A percentile compares a stretch with the other conserved stretches of the same genome.
phyloP scores from a whole-genome alignment of 164 flowering plant species.

The Macadamia integrifolia region DNA sequence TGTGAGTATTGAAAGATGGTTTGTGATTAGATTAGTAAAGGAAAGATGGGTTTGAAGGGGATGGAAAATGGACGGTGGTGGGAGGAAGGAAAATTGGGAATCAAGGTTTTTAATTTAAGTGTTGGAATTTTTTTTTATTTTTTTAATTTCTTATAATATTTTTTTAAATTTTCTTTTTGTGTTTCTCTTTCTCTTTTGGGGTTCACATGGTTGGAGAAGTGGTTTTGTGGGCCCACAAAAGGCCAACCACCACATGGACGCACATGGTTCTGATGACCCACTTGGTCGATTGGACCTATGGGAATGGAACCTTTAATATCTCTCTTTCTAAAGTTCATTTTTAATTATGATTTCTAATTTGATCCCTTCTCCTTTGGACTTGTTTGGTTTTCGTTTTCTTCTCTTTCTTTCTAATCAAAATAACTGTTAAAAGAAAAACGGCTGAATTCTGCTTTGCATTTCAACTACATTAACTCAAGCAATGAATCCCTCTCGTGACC shows the following conservation, averaged over 20 bases:
- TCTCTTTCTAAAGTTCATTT: conserved; percentile 6
- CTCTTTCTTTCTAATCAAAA: neutral
- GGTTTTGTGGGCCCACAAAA: conserved; percentile 34
- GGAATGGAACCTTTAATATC: neutral
- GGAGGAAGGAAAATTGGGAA: conserved; percentile 21
- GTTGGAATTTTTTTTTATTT: neutral
- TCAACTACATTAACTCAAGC: neutral
- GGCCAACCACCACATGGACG: conserved; percentile 78
- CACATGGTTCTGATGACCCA: conserved; percentile 72
- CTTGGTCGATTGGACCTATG: conserved; percentile 28
- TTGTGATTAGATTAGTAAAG: neutral
- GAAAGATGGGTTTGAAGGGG: conserved; percentile 4
- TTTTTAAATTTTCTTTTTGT: too few species aligned
- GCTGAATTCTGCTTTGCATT: neutral
- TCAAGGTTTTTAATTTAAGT: conserved; percentile 12
- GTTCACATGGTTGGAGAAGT: conserved; percentile 34
- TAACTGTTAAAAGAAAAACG: neutral
- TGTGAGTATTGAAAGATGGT: neutral
- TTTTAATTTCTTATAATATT: neutral
- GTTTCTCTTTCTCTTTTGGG: neutral
- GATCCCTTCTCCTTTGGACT: conserved; percentile 1
- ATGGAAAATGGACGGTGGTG: conserved; percentile 29
- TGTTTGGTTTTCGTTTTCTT: neutral
- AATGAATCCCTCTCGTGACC: neutral
- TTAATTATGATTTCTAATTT: conserved; percentile 1